phyloP scores from a whole-genome alignment of 805 yeast genomes.

The Ogataea henricii region DNA sequence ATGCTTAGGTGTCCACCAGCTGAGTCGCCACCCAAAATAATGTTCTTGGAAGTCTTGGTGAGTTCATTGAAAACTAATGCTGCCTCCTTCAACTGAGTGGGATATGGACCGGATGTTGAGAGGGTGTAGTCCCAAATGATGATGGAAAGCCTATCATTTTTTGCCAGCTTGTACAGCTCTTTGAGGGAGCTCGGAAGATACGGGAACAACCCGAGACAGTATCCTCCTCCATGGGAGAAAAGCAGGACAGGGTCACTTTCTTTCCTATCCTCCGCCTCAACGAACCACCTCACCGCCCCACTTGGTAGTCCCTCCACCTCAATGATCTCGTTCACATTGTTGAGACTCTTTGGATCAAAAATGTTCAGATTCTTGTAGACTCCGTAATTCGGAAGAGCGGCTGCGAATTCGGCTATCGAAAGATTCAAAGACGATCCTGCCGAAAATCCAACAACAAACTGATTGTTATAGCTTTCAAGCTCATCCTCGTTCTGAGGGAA shows the following conservation, averaged over 20 bases:
- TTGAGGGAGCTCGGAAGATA: not conserved
- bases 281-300: slow-evolving; percentile 19
- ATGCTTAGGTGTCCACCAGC: slow-evolving; percentile 6
- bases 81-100: not conserved
- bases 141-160: slow-evolving; percentile 1
- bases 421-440: no score
- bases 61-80: slow-evolving; percentile 4
- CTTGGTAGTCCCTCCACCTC: slow-evolving; percentile 24
- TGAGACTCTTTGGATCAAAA: not conserved
- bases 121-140: not conserved
- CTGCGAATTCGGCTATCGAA: not conserved
- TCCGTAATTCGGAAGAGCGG: not conserved
- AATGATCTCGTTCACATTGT: not conserved
- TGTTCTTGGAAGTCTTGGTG: slow-evolving; percentile 2
- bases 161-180: not conserved
- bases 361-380: not conserved
- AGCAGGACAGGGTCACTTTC: slow-evolving; percentile 1
- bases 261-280: not conserved
- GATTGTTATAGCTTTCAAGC: not conserved
- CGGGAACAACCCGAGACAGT: not conserved
- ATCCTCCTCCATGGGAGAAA: slow-evolving; percentile 4
- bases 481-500: not conserved
- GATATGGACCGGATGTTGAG: not conserved
- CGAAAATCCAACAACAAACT: not conserved
- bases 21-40: slow-evolving; percentile 4